phyloP scores from a whole-genome alignment of 139 green algal genomes.

The Dunaliella primolecta region DNA sequence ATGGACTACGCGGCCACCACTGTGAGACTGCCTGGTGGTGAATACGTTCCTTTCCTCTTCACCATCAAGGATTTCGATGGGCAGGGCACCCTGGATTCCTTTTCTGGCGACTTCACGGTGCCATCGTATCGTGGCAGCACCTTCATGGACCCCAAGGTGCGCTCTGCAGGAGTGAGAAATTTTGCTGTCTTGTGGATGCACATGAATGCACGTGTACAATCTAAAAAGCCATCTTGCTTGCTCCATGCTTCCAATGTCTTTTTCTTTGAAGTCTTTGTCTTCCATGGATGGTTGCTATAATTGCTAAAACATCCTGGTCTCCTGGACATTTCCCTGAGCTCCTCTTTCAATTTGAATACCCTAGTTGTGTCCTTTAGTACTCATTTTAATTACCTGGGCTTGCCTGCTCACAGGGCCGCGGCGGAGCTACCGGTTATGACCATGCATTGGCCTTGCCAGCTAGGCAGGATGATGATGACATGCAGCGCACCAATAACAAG shows the following conservation, averaged over 20 bases:
- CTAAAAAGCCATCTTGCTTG: too few species aligned
- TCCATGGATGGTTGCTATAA: too few species aligned
- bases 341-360: too few species aligned
- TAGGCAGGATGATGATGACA: constrained; percentile 75
- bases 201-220: too few species aligned
- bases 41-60: constrained; percentile 99
- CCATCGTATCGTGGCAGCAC: constrained; percentile 95
- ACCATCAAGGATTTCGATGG: constrained; percentile 95
- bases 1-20: constrained; percentile 97
- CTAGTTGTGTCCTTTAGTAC: too few species aligned
- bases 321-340: too few species aligned
- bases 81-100: constrained; percentile 81
- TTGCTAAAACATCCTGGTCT: too few species aligned
- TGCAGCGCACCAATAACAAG: constrained; percentile 95
- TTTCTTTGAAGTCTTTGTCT: too few species aligned
- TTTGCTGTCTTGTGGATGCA: not conserved
- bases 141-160: constrained; percentile 98
- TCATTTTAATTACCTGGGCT: not conserved
- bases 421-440: constrained; percentile 93
- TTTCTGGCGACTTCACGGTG: constrained; percentile 94
- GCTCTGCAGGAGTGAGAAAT: not conserved
- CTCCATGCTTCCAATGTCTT: too few species aligned
- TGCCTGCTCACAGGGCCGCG: constrained; percentile 65
- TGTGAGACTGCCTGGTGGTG: constrained; percentile 95
- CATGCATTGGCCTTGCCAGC: constrained; percentile 91